phyloP scores from a whole-genome alignment of 2,329 filamentous ascomycete genomes.

The Fusarium mexicanum region DNA sequence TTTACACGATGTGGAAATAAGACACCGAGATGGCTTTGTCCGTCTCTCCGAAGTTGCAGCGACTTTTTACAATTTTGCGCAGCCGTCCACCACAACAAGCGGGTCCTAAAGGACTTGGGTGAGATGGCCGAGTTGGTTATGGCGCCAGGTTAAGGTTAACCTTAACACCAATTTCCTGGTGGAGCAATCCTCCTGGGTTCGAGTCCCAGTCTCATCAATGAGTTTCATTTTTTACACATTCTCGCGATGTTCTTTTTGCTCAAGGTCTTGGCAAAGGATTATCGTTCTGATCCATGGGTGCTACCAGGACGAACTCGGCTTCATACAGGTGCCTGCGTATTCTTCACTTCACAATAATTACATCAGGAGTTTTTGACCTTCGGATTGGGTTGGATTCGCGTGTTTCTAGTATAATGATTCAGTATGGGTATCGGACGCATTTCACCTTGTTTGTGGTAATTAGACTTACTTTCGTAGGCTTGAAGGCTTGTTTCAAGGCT shows the following conservation, averaged over 20 bases:
- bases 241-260: conserved; percentile 7
- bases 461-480: neutral
- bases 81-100: conserved; percentile 19
- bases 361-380: conserved; percentile 28
- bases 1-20: neutral
- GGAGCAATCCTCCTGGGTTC: conserved; percentile 44
- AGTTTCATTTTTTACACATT: conserved; percentile 24
- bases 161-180: conserved; percentile 39
- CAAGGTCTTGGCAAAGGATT: neutral
- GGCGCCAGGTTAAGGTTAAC: conserved; percentile 42
- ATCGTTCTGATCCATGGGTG: neutral
- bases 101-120: conserved; percentile 30
- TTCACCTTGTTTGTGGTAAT: neutral
- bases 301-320: neutral
- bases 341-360: neutral
- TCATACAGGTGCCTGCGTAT: neutral
- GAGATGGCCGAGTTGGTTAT: conserved; percentile 44
- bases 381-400: neutral
- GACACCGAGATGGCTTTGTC: neutral
- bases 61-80: conserved; percentile 20
- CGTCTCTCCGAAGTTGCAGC: neutral
- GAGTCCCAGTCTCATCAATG: conserved; percentile 41
- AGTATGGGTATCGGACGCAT: conserved; percentile 2
- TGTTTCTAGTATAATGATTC: neutral
- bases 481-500: neutral